Percentiles rank a stretch among this genome's conserved stretches.
These are phyloP conservation scores for Pseudocercospora eumusae DNA, from an alignment of 2,329 filamentous ascomycete species.

Conservation along the genomic window DNA sequence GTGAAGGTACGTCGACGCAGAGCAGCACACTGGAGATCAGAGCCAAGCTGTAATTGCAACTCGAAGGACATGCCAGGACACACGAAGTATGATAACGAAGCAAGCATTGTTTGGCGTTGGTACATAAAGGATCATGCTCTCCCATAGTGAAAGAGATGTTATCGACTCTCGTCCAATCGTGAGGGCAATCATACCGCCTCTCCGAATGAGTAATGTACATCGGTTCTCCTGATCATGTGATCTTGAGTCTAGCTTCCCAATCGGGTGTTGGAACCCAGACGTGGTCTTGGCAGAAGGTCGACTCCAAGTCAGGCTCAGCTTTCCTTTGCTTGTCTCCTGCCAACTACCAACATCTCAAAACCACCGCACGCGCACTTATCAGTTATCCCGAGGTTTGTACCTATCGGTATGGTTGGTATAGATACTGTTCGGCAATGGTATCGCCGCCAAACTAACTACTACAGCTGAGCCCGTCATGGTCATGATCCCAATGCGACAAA, in stretches of 20 bases:
- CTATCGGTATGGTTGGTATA: background rate
- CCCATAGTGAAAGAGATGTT: background rate
- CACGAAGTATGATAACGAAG: background rate
- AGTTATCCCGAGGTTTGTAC: background rate
- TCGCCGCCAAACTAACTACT: background rate
- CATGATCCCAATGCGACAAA: slow-evolving; percentile 1
- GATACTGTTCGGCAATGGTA: background rate
- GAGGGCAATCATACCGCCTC: too few relatives aligned
- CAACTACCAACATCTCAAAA: background rate
- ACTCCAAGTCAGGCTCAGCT: slow-evolving; percentile 1
- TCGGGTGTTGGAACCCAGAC: background rate
- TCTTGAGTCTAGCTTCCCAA: background rate
- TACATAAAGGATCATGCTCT: background rate
- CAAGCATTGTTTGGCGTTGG: background rate
- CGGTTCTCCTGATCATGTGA: too few relatives aligned
- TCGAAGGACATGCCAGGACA: background rate
- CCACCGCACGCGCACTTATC: background rate
- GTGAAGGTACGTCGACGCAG: background rate
- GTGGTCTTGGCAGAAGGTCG: background rate
- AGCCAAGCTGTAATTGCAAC: slow-evolving; percentile 16
- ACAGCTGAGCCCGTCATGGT: background rate
- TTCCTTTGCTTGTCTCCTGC: slow-evolving; percentile 1
- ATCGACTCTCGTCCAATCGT: background rate
- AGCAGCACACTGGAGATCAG: slow-evolving; percentile 8
- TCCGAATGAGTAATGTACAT: too few relatives aligned